A percentile compares a stretch with the other conserved stretches of the same genome.
Conservation (phyloP, 306 rosid species). For the Begonia loranthoides region DNA sequence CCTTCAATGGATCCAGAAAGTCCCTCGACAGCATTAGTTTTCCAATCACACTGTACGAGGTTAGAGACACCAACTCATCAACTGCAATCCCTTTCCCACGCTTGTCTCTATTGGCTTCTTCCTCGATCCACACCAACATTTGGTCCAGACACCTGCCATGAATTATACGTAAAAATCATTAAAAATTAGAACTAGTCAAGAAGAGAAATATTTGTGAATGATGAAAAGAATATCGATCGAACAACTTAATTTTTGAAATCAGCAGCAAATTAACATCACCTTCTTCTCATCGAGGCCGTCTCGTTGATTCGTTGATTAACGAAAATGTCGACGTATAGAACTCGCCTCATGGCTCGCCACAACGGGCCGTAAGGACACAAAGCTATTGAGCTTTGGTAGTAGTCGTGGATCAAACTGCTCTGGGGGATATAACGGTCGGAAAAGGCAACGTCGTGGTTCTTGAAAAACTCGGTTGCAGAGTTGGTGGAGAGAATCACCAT, state of each 20-base stretch:
- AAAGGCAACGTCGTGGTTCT: slow-evolving; percentile 36
- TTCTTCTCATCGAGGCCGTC: slow-evolving; percentile 17
- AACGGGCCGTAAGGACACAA: slow-evolving; percentile 49
- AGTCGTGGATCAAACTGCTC: slow-evolving; percentile 29
- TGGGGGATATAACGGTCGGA: slow-evolving; percentile 36
- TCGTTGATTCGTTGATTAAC: slow-evolving; percentile 35
- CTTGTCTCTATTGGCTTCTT: slow-evolving; percentile 13
- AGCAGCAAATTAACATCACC: background rate
- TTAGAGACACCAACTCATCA: slow-evolving; percentile 31
- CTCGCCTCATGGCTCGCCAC: slow-evolving; percentile 53
- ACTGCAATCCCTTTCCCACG: slow-evolving; percentile 12
- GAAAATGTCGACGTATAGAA: slow-evolving; percentile 44
- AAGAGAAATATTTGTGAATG: too few species aligned
- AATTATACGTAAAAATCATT: too few species aligned
- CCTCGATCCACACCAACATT: slow-evolving; percentile 38
- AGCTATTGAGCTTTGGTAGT: slow-evolving; percentile 42
- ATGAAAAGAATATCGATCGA: too few species aligned
- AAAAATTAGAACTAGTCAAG: too few species aligned
- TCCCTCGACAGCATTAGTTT: slow-evolving; percentile 45
- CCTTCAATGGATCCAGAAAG: slow-evolving; percentile 22
- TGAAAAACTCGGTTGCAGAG: slow-evolving; percentile 34
- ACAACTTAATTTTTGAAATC: too few species aligned
- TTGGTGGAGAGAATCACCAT: slow-evolving; percentile 38
- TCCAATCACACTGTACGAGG: slow-evolving; percentile 42
- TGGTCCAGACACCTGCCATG: slow-evolving; percentile 18